A percentile compares a stretch with the other conserved stretches of the same genome.
Conservation (phyloP, 192 early-diverging fungal species). For the Pilobolus umbonatus region DNA sequence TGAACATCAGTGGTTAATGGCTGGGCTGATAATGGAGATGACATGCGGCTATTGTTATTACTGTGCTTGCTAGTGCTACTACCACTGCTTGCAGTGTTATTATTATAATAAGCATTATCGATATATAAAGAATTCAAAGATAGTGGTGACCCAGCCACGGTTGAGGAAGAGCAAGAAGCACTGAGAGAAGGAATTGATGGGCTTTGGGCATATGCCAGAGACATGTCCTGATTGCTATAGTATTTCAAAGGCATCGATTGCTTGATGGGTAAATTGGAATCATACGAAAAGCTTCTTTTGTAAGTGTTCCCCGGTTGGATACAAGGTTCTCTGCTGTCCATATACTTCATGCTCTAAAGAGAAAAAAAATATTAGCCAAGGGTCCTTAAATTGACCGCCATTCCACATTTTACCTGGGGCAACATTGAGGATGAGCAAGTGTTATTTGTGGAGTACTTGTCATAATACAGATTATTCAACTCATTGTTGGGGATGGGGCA, state of each 20-base stretch:
- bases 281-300: constrained; percentile 6
- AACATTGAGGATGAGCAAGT: neutral
- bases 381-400: neutral
- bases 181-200: constrained; percentile 5
- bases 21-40: constrained; percentile 1
- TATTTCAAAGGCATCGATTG: constrained; percentile 10
- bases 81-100: neutral
- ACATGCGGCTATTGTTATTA: constrained; percentile 1
- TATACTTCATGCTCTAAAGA: neutral
- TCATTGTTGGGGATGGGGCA: constrained; percentile 1
- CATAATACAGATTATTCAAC: neutral
- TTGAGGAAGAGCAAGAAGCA: constrained; percentile 13
- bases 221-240: constrained; percentile 7
- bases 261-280: constrained; percentile 3
- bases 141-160: constrained; percentile 15
- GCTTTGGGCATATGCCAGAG: constrained; percentile 6
- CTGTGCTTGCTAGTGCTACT: neutral
- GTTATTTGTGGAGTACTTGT: too few relatives aligned
- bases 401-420: neutral
- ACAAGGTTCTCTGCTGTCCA: neutral
- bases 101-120: neutral
- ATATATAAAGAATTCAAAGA: constrained; percentile 12
- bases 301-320: neutral
- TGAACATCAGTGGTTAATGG: neutral
- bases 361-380: too few relatives aligned